A percentile compares a stretch with the other conserved stretches of the same genome.
Evolutionary conservation across 1,284 basidiomycete genomes (phyloP).

Genomic region (Ceratobasidium sp.): DNA sequence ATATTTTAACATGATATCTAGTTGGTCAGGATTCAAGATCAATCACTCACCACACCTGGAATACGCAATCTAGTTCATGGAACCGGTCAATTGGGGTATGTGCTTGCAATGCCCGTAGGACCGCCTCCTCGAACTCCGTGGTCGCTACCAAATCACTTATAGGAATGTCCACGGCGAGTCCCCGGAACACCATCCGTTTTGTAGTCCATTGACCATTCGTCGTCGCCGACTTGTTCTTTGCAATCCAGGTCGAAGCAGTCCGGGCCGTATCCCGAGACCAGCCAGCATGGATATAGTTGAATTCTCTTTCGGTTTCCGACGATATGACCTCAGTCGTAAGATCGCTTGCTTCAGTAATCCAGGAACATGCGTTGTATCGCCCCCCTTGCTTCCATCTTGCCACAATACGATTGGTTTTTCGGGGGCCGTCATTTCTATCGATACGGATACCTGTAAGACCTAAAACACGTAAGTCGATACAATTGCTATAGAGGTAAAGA

Average conservation of each 20-base stretch:
- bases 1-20: no score
- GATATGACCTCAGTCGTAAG: conserved; percentile 3
- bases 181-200: neutral
- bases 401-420: neutral
- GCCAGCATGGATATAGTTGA: conserved; percentile 22
- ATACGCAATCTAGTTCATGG: neutral
- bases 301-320: neutral
- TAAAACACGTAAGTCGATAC: no score
- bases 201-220: neutral
- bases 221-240: neutral
- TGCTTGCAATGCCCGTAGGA: neutral
- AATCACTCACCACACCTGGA: conserved; percentile 8
- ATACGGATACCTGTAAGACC: conserved; percentile 10
- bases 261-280: conserved; percentile 3
- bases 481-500: no score
- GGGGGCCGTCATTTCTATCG: conserved; percentile 15
- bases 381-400: neutral
- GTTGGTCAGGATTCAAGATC: no score
- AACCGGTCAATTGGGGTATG: neutral
- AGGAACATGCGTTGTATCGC: neutral
- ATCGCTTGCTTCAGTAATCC: conserved; percentile 2
- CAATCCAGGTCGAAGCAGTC: conserved; percentile 12
- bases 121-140: neutral
- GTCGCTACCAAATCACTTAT: neutral
- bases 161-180: neutral